Evolutionary conservation across 2,329 filamentous ascomycete species (phyloP).

Genomic region (Penicillium sp.): DNA sequence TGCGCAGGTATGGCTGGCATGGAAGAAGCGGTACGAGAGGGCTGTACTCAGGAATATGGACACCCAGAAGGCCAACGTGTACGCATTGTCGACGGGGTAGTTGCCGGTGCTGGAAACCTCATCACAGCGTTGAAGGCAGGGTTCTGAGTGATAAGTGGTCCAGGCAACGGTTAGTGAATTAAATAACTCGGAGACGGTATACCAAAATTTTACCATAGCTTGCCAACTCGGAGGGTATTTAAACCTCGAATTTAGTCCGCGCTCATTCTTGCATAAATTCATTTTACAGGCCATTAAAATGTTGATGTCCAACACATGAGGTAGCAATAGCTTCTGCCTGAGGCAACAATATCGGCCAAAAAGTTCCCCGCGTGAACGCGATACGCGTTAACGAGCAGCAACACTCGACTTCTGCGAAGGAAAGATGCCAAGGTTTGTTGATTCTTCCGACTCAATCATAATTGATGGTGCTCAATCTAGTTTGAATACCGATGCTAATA

Average conservation of each 20-base stretch:
- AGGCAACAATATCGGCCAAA: slow-evolving; percentile 25
- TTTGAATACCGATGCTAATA: slow-evolving; percentile 1
- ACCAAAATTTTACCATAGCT: background rate
- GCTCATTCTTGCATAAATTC: background rate
- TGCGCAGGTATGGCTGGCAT: slow-evolving; percentile 91
- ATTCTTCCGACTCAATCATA: background rate
- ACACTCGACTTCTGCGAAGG: slow-evolving; percentile 26
- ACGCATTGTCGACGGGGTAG: slow-evolving; percentile 70
- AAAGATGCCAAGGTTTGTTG: slow-evolving; percentile 41
- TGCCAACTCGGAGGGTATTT: background rate
- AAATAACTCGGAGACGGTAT: background rate
- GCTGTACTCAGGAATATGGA: slow-evolving; percentile 64
- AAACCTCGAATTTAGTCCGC: background rate
- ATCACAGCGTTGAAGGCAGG: slow-evolving; percentile 38
- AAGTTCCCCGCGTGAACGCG: slow-evolving; percentile 37
- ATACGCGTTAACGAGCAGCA: slow-evolving; percentile 31
- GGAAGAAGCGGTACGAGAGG: slow-evolving; percentile 69
- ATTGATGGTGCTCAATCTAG: background rate
- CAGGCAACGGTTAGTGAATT: background rate
- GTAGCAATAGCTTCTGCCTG: slow-evolving; percentile 19
- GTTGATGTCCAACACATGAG: slow-evolving; percentile 7
- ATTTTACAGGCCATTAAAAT: background rate
- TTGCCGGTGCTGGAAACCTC: slow-evolving; percentile 38
- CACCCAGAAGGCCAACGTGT: slow-evolving; percentile 57
- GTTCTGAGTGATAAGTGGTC: slow-evolving; percentile 22